These are phyloP conservation scores for Myriosclerotinia duriaeana DNA, from an alignment of 2,329 filamentous ascomycete genomes.

Conservation along the genomic window DNA sequence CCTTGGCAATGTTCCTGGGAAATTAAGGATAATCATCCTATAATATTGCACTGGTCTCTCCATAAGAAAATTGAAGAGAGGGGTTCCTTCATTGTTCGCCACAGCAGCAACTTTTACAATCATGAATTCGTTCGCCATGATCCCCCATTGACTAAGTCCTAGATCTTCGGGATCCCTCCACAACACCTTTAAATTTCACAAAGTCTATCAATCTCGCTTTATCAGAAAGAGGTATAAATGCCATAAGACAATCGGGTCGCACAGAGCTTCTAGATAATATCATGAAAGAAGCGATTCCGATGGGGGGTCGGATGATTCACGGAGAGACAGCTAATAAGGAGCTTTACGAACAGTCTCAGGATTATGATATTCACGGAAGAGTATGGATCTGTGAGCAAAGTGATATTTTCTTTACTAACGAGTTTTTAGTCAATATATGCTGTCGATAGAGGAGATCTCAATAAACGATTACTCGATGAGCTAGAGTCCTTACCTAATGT, in stretches of 20 bases:
- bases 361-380: conserved; percentile 85
- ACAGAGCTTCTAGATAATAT: conserved; percentile 70
- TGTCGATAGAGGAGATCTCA: conserved; percentile 80
- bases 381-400: conserved; percentile 48
- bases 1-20: not conserved
- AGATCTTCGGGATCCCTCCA: conserved; percentile 86
- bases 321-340: conserved; percentile 62
- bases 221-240: conserved; percentile 89
- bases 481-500: conserved; percentile 85
- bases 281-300: conserved; percentile 78
- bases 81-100: not conserved
- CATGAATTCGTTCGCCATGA: not conserved
- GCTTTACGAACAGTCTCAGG: conserved; percentile 75
- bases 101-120: not conserved
- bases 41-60: not conserved
- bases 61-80: not conserved
- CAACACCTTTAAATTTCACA: conserved; percentile 87
- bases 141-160: conserved; percentile 7
- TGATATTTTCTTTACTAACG: conserved; percentile 10
- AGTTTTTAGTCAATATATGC: conserved; percentile 72
- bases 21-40: not conserved
- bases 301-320: conserved; percentile 97
- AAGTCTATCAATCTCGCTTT: conserved; percentile 98
- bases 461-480: conserved; percentile 78
- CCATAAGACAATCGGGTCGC: conserved; percentile 70